Conservation (phyloP, 2,329 filamentous ascomycete species). For the Ophiostoma montium region DNA sequence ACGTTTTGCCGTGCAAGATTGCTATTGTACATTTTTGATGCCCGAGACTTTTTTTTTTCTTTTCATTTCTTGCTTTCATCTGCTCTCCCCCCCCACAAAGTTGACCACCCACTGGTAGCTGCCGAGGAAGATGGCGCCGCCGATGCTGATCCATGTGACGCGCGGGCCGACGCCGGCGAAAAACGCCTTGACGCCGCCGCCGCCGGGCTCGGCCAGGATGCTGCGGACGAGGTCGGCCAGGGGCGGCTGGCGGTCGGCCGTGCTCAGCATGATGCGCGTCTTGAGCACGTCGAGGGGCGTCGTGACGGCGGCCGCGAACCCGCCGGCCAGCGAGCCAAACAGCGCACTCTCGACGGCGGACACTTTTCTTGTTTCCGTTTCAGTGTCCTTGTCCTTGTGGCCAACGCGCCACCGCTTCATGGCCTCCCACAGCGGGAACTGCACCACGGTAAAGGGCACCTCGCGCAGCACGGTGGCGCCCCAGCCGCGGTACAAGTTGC, state of each 20-base stretch:
- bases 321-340: constrained; percentile 73
- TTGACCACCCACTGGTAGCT: constrained; percentile 87
- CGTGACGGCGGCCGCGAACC: constrained; percentile 72
- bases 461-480: constrained; percentile 87
- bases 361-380: too few relatives aligned
- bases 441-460: constrained; percentile 92
- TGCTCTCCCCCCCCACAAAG: constrained; percentile 31
- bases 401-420: constrained; percentile 58
- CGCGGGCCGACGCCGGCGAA: constrained; percentile 68
- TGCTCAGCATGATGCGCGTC: constrained; percentile 86
- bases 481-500: constrained; percentile 84
- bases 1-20: too few relatives aligned
- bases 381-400: constrained; percentile 7
- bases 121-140: constrained; percentile 86
- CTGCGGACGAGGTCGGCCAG: constrained; percentile 43
- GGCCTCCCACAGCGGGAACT: constrained; percentile 93
- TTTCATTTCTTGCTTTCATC: background rate
- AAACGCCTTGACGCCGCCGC: constrained; percentile 51
- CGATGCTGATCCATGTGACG: constrained; percentile 87
- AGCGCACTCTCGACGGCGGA: constrained; percentile 66
- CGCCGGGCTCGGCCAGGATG: constrained; percentile 51
- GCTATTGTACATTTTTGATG: too few relatives aligned
- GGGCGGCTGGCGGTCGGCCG: constrained; percentile 50
- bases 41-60: too few relatives aligned
- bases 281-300: constrained; percentile 94